Evolutionary conservation across 2,329 filamentous ascomycete species (phyloP), one percentile per base, ranked within the genome.

Genomic region (Aspergillus niger): DNA sequence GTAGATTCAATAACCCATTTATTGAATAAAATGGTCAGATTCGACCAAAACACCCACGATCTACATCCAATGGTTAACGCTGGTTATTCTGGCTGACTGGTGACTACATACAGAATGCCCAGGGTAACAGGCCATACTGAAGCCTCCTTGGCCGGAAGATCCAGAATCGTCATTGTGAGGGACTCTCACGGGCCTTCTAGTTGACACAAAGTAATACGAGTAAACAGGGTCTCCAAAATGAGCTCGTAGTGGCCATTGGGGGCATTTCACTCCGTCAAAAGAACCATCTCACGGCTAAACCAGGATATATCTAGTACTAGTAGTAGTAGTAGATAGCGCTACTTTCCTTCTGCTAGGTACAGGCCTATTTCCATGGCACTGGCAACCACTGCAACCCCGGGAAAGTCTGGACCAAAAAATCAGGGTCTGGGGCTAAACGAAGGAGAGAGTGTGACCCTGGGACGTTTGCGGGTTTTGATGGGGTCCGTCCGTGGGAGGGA

Each of bases 1-100:
- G 89, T 85, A 17, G 89, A 92, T 71, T 92, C 88, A 62, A 97
- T 84, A 72, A 98, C 91, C 88, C 91, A 97, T 86, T 98, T 98
- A 87, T 98, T 97, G 87, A 97, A 97, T 59, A 97, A 84, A 76
- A 97, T 97, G 74, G 66, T 68, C 15, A 62, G 38, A 32, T 65
- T 68, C 6, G 66, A 68, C 59, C 63, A 65, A 55, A 64, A 62
- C 8, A 67, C 59, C 66, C 66, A 68, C 11, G 64, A 62, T 15
- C 65, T 67, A 28, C 5, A 47, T 10, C 6, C 53, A 7, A 39
- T 22, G 49, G 17, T 28, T 30, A 28, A 20, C 43, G 22, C 39
- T 28, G 22, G 36, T 28, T 17, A 8, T 5, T n/a, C 15, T 15
- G 24, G 15, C 8, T 17, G 17, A 15, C 47, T 5, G 11, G n/a